Conservation (phyloP, 331 rosid genomes). For the Telfairia occidentalis region DNA sequence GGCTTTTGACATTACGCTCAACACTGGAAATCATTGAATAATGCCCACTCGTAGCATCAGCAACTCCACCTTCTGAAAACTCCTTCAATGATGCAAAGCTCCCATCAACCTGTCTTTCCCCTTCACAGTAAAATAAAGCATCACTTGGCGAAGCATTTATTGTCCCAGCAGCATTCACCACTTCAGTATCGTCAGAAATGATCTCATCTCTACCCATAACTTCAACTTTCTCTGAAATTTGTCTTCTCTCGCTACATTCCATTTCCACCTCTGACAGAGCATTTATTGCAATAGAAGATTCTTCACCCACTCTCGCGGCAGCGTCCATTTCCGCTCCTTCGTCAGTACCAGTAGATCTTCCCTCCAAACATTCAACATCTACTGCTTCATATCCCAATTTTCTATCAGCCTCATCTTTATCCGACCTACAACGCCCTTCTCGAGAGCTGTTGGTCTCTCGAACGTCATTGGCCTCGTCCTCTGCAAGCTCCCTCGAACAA, state of each 20-base stretch:
- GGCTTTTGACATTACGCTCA: constrained; percentile 7
- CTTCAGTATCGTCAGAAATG: constrained; percentile 10
- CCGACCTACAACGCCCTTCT: constrained; percentile 4
- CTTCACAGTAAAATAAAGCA: neutral
- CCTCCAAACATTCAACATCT: constrained; percentile 19
- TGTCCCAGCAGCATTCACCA: constrained; percentile 7
- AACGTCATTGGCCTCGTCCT: neutral
- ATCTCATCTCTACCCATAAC: constrained; percentile 4
- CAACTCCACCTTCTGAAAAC: neutral
- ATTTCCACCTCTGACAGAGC: neutral
- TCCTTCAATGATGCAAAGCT: neutral
- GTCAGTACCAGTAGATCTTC: constrained; percentile 11
- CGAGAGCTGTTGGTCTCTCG: constrained; percentile 7
- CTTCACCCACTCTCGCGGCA: constrained; percentile 2
- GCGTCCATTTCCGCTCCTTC: constrained; percentile 19
- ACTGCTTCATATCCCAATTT: constrained; percentile 7
- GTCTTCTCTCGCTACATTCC: constrained; percentile 8
- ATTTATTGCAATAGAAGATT: neutral
- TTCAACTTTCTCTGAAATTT: neutral
- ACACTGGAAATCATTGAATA: neutral
- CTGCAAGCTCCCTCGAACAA: neutral
- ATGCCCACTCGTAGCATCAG: constrained; percentile 7
- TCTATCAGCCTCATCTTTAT: constrained; percentile 9
- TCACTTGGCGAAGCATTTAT: neutral
- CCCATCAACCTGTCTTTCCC: neutral